Evolutionary conservation across 129 eudicot genomes (phyloP).

Genomic region (Lonicera japonica): DNA sequence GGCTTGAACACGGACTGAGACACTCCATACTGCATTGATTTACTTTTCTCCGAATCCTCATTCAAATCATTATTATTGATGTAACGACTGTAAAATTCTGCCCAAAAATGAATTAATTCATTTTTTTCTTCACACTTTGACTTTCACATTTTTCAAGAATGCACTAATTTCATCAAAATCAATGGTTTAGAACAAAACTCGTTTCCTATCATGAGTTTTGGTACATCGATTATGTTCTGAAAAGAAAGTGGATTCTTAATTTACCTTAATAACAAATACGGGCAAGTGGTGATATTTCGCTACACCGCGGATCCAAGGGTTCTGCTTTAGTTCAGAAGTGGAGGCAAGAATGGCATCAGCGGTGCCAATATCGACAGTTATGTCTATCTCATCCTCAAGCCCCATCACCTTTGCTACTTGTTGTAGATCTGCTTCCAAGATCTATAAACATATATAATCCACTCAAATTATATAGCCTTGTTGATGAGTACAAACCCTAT

Average conservation of each 20-base stretch:
- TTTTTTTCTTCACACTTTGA: too few relatives aligned
- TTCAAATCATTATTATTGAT: too few relatives aligned
- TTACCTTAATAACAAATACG: conserved; percentile 81
- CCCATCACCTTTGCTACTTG: conserved; percentile 96
- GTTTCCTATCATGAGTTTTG: too few relatives aligned
- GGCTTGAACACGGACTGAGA: too few relatives aligned
- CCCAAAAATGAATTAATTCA: too few relatives aligned
- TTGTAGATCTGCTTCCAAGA: conserved; percentile 78
- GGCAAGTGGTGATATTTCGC: conserved; percentile 88
- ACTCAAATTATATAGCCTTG: neutral
- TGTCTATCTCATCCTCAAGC: conserved; percentile 65
- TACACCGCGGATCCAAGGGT: conserved; percentile 88
- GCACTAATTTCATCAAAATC: neutral
- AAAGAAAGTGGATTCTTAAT: conserved; percentile 2
- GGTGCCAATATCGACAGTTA: conserved; percentile 60
- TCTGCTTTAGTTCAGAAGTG: conserved; percentile 73
- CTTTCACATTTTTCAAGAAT: too few relatives aligned
- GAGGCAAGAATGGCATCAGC: conserved; percentile 87
- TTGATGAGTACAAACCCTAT: conserved; percentile 1
- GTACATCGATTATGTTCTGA: too few relatives aligned
- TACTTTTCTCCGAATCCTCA: too few relatives aligned
- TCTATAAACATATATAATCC: conserved; percentile 31
- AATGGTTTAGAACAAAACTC: too few relatives aligned
- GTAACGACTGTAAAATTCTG: too few relatives aligned
- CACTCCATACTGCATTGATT: too few relatives aligned